Conservation (phyloP, 257 asterid genomes). For the Salvia hispanica region DNA sequence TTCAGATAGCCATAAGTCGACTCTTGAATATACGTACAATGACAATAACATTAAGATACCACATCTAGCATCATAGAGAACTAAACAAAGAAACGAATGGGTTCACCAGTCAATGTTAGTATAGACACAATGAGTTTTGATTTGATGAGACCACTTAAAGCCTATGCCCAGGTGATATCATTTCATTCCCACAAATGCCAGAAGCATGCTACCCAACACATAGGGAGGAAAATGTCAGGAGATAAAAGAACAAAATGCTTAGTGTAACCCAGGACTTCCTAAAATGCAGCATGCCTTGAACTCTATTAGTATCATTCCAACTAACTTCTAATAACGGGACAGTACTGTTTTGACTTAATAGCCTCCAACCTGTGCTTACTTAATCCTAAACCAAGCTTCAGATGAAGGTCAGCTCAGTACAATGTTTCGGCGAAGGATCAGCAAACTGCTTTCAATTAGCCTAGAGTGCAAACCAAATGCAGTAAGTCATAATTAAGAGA, state of each 20-base stretch:
- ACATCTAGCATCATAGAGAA: slow-evolving; percentile 14
- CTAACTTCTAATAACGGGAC: not conserved
- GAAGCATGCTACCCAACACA: slow-evolving; percentile 15
- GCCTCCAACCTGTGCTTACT: not conserved
- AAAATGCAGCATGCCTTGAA: not conserved
- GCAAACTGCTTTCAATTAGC: not conserved
- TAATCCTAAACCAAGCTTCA: slow-evolving; percentile 8
- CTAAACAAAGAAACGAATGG: slow-evolving; percentile 6
- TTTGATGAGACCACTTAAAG: not conserved
- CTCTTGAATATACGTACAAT: not conserved
- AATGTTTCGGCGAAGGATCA: not conserved
- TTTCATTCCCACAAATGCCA: slow-evolving; percentile 15
- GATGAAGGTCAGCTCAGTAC: slow-evolving; percentile 3
- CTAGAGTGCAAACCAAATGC: not conserved
- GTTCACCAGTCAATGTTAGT: not conserved
- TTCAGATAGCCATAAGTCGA: slow-evolving; percentile 8
- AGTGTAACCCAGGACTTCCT: not conserved
- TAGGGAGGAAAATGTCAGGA: not conserved
- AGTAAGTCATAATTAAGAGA: not conserved
- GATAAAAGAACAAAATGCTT: not conserved
- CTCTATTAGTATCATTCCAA: not conserved
- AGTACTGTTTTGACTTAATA: not conserved
- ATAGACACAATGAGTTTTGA: not conserved
- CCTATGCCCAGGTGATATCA: not conserved
- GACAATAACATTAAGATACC: slow-evolving; percentile 18